phyloP scores from a whole-genome alignment of 2,329 filamentous ascomycete species.

The Xylaria sp. region DNA sequence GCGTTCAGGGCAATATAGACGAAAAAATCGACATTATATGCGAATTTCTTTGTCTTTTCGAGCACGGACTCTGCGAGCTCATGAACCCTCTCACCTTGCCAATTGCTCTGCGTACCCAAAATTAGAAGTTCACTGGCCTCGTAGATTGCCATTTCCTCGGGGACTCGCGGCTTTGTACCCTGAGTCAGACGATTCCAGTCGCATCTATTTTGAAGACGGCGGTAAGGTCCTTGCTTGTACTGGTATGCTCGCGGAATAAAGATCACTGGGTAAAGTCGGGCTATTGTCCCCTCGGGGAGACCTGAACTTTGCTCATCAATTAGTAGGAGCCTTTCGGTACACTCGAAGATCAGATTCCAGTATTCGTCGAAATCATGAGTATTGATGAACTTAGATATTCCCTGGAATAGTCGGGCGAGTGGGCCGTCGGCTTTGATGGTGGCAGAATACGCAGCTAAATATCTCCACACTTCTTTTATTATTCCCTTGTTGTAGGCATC shows the following conservation, averaged over 20 bases:
- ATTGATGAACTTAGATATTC: constrained; percentile 44
- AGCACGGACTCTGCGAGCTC: constrained; percentile 44
- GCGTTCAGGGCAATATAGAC: constrained; percentile 43
- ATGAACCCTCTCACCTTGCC: constrained; percentile 40
- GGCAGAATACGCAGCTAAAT: constrained; percentile 44
- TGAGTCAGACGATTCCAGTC: constrained; percentile 40
- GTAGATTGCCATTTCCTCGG: constrained; percentile 44
- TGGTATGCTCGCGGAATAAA: constrained; percentile 47
- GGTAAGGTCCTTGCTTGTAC: constrained; percentile 42
- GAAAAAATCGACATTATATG: constrained; percentile 46
- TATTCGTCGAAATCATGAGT: constrained; percentile 47
- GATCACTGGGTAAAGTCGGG: constrained; percentile 45
- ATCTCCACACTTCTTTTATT: constrained; percentile 47
- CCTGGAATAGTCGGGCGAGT: constrained; percentile 44
- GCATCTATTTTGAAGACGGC: constrained; percentile 45
- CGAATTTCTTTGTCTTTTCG: constrained; percentile 43
- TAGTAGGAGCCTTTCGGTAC: constrained; percentile 44
- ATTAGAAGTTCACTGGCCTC: constrained; percentile 45
- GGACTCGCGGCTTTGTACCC: constrained; percentile 40
- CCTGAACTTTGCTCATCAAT: constrained; percentile 44
- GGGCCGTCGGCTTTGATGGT: constrained; percentile 42
- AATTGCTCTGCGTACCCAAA: constrained; percentile 41
- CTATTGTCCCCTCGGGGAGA: constrained; percentile 43
- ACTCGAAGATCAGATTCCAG: constrained; percentile 47
- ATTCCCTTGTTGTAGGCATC: constrained; percentile 46